phyloP scores from a whole-genome alignment of 768 basidiomycete species.

The Phlegmacium glaucopus region DNA sequence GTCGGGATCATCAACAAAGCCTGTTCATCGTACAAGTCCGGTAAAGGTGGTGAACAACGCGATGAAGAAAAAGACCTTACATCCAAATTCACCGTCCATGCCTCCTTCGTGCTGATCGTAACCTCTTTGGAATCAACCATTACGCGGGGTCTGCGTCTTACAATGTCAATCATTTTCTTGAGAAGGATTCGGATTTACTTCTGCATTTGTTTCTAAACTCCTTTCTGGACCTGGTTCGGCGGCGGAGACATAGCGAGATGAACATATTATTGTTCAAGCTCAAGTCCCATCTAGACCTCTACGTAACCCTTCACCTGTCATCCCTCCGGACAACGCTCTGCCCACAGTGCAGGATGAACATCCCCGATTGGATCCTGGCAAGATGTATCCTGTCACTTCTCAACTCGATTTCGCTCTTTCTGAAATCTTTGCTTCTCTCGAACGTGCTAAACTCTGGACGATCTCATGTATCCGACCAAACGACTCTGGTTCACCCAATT shows the following conservation, averaged over 20 bases:
- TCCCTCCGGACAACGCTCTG: neutral
- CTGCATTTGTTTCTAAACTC: constrained; percentile 81
- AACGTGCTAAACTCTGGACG: constrained; percentile 66
- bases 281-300: constrained; percentile 82
- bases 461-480: constrained; percentile 85
- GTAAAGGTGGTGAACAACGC: constrained; percentile 75
- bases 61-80: constrained; percentile 74
- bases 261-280: constrained; percentile 75
- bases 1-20: constrained; percentile 76
- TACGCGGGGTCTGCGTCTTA: constrained; percentile 76
- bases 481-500: constrained; percentile 82
- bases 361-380: constrained; percentile 59
- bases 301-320: constrained; percentile 60
- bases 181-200: constrained; percentile 57
- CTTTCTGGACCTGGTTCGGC: constrained; percentile 84
- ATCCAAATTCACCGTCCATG: constrained; percentile 66
- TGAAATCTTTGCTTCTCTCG: constrained; percentile 61
- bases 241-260: constrained; percentile 76
- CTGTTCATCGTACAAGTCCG: constrained; percentile 66
- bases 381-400: constrained; percentile 77
- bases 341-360: constrained; percentile 44
- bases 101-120: constrained; percentile 64
- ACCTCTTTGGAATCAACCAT: constrained; percentile 82
- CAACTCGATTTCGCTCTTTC: constrained; percentile 79
- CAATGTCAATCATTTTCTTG: constrained; percentile 64